Percentiles rank a stretch among this genome's conserved stretches.
phyloP scores from a whole-genome alignment of 305 asterid species.

The Solanum aculeatissimum region DNA sequence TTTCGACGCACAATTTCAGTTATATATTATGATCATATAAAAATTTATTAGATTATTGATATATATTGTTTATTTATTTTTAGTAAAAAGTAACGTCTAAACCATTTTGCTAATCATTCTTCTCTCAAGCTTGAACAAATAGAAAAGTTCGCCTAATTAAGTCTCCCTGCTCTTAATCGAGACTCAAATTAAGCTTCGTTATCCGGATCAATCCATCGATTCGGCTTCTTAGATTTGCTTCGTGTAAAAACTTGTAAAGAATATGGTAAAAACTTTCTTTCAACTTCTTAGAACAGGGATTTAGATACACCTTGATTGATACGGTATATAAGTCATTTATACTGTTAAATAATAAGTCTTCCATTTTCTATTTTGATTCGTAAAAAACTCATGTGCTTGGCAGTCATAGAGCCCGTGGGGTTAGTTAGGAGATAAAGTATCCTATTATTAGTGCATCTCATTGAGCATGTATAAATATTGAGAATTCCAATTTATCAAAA shows the following conservation, averaged over 20 bases:
- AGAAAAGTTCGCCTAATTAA: background rate
- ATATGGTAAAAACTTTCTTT: no score
- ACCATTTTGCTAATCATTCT: background rate
- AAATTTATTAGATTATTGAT: background rate
- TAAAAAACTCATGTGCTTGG: no score
- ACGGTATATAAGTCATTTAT: no score
- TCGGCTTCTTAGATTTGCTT: no score
- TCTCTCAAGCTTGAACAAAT: background rate
- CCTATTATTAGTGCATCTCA: accelerated
- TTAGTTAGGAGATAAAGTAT: background rate
- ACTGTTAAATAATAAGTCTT: no score
- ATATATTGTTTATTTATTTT: background rate
- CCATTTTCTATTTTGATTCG: no score
- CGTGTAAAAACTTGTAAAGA: no score
- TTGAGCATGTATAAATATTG: background rate
- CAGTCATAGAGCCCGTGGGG: background rate
- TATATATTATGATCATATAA: background rate
- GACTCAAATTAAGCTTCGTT: background rate
- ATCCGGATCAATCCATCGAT: no score
- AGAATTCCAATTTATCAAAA: background rate
- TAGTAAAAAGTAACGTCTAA: background rate
- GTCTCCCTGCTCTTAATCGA: background rate
- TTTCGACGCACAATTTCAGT: background rate
- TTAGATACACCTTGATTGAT: no score
- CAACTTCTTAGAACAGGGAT: no score